Evolutionary conservation across 2,329 filamentous ascomycete species (phyloP), one percentile per base, ranked within the genome.

Genomic region (Parastagonospora nodorum): DNA sequence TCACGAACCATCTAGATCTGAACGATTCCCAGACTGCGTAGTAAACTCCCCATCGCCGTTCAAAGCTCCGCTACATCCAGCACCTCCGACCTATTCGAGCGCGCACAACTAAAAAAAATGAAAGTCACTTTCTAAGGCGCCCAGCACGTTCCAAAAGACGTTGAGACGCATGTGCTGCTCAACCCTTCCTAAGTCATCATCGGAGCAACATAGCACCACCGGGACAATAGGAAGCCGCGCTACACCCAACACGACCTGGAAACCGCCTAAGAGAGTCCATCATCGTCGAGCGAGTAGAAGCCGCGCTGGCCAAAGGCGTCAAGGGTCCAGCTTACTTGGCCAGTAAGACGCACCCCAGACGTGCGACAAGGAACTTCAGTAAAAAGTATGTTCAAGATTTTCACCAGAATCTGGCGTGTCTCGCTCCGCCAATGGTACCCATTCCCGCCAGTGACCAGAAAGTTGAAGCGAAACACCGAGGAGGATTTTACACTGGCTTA

Each of bases 101-200:
- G 19, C 19, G 19, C 19, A 24, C 80, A 8, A 74, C 85, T 56
- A 84, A 83, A 58, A 83, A 83, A 38, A 86, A 83, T 1, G n/a
- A 83, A 80, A 0, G 82, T 82, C 12, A 80, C 86, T 33, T 68
- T 86, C 50, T 82, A 80, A 58, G 78, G 38, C 8, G 11, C 29
- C 19, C 27, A 41, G 27, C 10, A 27, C 19, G 24, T 41, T 12
- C 19, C 11, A 14, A 28, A 15, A 12, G 27, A 41, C 24, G 12
- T 63, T 71, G 88, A 93, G 40, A 88, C 85, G 75, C 81, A 87
- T 52, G 87, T 93, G 7, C 84, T 84, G 2, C 78, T 87, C 56
- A 86, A 84, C 0, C 86, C 83, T 2, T 87, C 84, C 2, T 87
- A 87, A 57, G 85, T 84, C 19, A 76, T 84, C 0, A 83, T 88